Conservation (phyloP, 805 yeast species). For the Lachancea quebecensis region DNA sequence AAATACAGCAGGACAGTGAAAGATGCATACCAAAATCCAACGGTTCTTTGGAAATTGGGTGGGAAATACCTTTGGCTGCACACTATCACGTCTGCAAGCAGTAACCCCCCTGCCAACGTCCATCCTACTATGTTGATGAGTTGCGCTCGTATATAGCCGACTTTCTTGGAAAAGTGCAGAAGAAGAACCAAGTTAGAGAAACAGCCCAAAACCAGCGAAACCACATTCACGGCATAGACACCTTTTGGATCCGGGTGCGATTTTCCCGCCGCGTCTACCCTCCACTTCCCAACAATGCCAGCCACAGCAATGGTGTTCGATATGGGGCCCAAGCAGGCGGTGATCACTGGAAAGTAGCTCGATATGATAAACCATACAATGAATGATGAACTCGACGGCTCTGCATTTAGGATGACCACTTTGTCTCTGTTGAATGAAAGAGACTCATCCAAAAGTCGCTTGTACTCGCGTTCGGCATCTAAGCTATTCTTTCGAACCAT, state of each 20-base stretch:
- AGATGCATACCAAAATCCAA: conserved; percentile 76
- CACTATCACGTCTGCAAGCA: conserved; percentile 38
- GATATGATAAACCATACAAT: conserved; percentile 58
- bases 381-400: conserved; percentile 20
- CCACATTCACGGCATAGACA: conserved; percentile 50
- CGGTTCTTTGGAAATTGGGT: conserved; percentile 31
- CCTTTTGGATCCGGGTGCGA: conserved; percentile 34
- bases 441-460: conserved; percentile 12
- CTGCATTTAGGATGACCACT: conserved; percentile 22
- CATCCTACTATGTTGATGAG: conserved; percentile 56
- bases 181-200: conserved; percentile 62
- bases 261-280: conserved; percentile 28
- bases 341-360: conserved; percentile 63
- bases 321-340: conserved; percentile 75
- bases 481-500: not conserved
- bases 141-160: conserved; percentile 58
- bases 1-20: conserved; percentile 59
- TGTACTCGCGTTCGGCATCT: conserved; percentile 1
- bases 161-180: conserved; percentile 56
- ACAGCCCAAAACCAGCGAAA: conserved; percentile 59
- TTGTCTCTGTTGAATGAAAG: conserved; percentile 22
- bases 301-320: conserved; percentile 69
- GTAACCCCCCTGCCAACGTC: conserved; percentile 48
- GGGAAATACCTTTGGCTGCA: conserved; percentile 20
- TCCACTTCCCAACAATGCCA: conserved; percentile 68